Evolutionary conservation across 176 grass and related monocot genomes (phyloP).

Genomic region (Cymbopogon citratus): DNA sequence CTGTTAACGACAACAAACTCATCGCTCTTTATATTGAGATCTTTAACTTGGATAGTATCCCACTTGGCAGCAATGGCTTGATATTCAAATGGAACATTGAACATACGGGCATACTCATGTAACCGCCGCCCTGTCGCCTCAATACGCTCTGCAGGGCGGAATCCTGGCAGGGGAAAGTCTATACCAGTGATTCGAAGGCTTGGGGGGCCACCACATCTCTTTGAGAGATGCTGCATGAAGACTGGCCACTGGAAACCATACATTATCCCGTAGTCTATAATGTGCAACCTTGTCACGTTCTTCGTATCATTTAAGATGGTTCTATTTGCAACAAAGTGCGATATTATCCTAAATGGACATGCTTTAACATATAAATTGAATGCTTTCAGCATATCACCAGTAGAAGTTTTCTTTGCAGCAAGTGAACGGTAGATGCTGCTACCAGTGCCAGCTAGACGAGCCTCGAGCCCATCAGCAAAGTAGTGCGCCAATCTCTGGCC

Average conservation of each 20-base stretch:
- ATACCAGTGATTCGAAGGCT: conserved; percentile 31
- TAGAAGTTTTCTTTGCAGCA: conserved; percentile 19
- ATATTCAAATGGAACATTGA: conserved; percentile 33
- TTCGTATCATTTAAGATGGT: conserved; percentile 19
- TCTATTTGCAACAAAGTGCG: neutral
- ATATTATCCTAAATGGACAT: conserved; percentile 27
- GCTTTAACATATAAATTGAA: conserved; percentile 9
- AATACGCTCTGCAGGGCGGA: conserved; percentile 31
- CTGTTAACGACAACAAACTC: conserved; percentile 36
- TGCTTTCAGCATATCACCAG: conserved; percentile 21
- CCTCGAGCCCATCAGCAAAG: conserved; percentile 38
- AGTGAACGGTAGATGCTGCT: conserved; percentile 31
- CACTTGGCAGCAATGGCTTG: conserved; percentile 30
- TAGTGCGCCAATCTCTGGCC: conserved; percentile 38
- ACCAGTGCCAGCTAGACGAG: conserved; percentile 37
- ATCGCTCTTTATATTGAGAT: conserved; percentile 17
- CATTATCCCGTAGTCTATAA: conserved; percentile 28
- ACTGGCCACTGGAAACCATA: conserved; percentile 46
- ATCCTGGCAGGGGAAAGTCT: conserved; percentile 36
- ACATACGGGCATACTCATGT: conserved; percentile 35
- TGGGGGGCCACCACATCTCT: conserved; percentile 1
- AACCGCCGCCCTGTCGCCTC: conserved; percentile 29
- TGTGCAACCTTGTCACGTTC: conserved; percentile 17
- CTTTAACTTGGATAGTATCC: conserved; percentile 34
- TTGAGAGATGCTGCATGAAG: conserved; percentile 20